A percentile compares a stretch with the other conserved stretches of the same genome.
Evolutionary conservation across 345 rosid species (phyloP).

Genomic region (Corchorus capsularis): DNA sequence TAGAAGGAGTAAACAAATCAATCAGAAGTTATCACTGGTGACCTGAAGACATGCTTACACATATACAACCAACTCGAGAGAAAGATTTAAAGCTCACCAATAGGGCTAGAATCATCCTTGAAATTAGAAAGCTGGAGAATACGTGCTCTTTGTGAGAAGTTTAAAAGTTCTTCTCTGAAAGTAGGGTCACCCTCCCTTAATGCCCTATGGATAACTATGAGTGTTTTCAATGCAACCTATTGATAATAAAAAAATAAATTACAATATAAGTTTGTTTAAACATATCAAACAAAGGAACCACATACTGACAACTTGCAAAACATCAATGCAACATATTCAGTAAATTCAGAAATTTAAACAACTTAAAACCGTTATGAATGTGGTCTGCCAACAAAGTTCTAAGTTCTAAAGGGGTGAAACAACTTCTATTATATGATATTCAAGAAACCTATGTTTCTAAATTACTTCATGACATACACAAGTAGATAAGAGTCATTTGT

Average conservation of each 20-base stretch:
- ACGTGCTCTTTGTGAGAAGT: slow-evolving; percentile 77
- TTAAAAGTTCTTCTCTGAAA: slow-evolving; percentile 83
- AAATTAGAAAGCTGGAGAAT: slow-evolving; percentile 92
- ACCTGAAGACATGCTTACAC: background rate
- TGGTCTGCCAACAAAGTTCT: background rate
- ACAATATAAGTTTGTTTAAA: slow-evolving; percentile 1
- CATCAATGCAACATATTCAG: slow-evolving; percentile 12
- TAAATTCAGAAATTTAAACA: background rate
- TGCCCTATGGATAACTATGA: slow-evolving; percentile 86
- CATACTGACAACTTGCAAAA: background rate
- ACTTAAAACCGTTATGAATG: background rate
- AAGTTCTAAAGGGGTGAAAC: background rate
- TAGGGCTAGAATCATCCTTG: slow-evolving; percentile 98
- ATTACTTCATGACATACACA: background rate
- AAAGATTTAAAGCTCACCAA: slow-evolving; percentile 48
- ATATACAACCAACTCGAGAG: background rate
- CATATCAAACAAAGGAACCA: background rate
- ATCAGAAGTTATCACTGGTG: slow-evolving; percentile 3
- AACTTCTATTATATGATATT: background rate
- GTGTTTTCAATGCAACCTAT: slow-evolving; percentile 92
- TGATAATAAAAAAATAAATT: slow-evolving; percentile 4
- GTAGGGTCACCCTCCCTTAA: slow-evolving; percentile 96
- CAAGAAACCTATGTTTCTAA: background rate
- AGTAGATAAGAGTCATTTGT: background rate
- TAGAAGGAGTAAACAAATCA: background rate